A percentile compares a stretch with the other conserved stretches of the same genome.
phyloP scores from a whole-genome alignment of 345 rosid genomes.

The Murraya koenigii region DNA sequence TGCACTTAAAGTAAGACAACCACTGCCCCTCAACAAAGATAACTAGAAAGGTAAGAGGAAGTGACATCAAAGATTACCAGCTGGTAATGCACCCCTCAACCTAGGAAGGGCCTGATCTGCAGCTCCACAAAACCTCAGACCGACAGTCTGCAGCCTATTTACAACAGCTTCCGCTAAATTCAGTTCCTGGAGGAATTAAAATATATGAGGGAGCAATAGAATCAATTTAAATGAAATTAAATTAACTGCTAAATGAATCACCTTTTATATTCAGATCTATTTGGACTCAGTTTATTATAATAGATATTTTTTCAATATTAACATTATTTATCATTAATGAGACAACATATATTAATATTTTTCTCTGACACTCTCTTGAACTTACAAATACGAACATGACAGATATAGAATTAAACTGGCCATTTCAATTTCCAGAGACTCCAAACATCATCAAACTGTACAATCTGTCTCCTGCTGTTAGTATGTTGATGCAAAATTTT shows the following conservation, averaged over 20 bases:
- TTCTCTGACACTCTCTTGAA: background rate
- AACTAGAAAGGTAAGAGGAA: background rate
- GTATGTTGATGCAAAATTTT: background rate
- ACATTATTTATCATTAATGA: background rate
- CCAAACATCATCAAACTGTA: background rate
- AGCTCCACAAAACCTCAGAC: constrained; percentile 87
- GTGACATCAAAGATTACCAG: constrained; percentile 44
- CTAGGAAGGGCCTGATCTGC: constrained; percentile 94
- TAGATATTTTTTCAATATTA: background rate
- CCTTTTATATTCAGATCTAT: background rate
- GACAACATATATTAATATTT: background rate
- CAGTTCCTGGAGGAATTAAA: constrained; percentile 66
- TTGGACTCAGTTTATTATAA: background rate
- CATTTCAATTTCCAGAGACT: background rate
- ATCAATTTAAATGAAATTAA: background rate
- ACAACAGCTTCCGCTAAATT: constrained; percentile 85
- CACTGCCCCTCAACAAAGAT: background rate
- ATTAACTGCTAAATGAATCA: background rate
- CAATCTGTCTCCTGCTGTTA: background rate
- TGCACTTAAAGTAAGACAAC: background rate
- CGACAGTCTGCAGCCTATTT: constrained; percentile 90
- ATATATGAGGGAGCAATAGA: constrained; percentile 5
- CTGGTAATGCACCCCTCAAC: constrained; percentile 86
- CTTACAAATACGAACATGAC: background rate
- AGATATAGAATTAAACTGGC: background rate